Evolutionary conservation across 805 yeast genomes (phyloP), one percentile per base, ranked within the genome.

Genomic region (Yamadazyma phyllophila): DNA sequence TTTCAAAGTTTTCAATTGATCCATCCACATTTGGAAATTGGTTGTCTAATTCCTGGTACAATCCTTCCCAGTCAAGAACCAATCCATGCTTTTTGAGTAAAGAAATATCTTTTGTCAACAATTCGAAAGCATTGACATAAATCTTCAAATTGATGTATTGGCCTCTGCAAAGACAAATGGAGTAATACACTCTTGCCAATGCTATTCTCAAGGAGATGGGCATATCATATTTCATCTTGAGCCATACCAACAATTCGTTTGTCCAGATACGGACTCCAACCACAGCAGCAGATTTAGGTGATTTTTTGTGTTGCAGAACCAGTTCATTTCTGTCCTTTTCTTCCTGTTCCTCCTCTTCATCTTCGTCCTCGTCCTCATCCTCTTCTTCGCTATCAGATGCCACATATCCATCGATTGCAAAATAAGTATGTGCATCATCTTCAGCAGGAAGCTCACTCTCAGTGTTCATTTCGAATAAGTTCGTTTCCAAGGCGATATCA

Each of bases 221-320:
- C 68, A 92, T 74, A 43, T 85, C 85, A 56, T 85, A 81, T 55
- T 88, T 87, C 81, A 85, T 83, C 54, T 78, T 78, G 44, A 89
- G 62, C 78, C 96, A 85, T 34, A 85, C 83, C 41, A 80, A 77
- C 50, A 92, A 73, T 61, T 90, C 97, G 44, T 85, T 82, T 0
- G 97, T 85, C 96, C 97, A 91, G 47, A 85, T 87, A 43, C 83
- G 76, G 7, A 89, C 84, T 37, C 83, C 77, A 6, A 86, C 81
- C 6, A 88, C 83, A 0, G 94, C 80, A 0, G 94, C 85, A 1
- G 88, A 80, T 52, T 77, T 74, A 2, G 85, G 80, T 1, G 83
- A 74, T 8, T 81, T 74, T 52, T 81, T 82, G 48, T 84, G 82
- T 39, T 83, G 83, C 65, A 37, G 71, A 52, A 73, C 68, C 6